Percentiles rank a stretch among this genome's conserved stretches.
Conservation (phyloP, 176 grass and related monocot genomes). For the Bolboschoenus planiculmis region DNA sequence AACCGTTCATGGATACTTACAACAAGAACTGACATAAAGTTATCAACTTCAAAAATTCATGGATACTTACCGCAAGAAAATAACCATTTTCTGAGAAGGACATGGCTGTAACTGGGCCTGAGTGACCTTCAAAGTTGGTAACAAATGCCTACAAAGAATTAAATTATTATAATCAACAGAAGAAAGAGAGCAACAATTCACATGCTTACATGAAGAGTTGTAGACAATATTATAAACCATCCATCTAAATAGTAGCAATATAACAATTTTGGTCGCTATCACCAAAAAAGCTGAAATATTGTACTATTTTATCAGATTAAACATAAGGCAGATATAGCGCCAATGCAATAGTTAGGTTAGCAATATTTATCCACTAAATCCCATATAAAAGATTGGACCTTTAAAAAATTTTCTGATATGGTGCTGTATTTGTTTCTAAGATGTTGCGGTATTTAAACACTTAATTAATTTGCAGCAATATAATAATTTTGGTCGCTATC, state of each 20-base stretch:
- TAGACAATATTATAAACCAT: background rate
- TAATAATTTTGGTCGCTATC: background rate
- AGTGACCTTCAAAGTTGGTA: constrained; percentile 86
- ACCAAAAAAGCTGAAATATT: background rate
- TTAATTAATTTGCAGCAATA: background rate
- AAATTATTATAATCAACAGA: constrained; percentile 26
- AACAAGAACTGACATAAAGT: background rate
- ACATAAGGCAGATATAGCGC: background rate
- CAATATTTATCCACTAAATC: background rate
- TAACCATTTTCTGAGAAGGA: constrained; percentile 99
- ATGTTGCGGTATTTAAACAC: background rate
- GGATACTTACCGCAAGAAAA: constrained; percentile 82
- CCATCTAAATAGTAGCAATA: background rate
- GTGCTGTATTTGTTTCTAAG: background rate
- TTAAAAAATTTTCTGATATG: background rate
- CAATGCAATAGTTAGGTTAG: background rate
- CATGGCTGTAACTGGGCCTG: constrained; percentile 83
- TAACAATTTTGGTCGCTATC: background rate
- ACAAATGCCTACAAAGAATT: constrained; percentile 63
- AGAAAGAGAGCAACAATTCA: constrained; percentile 11
- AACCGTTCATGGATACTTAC: background rate
- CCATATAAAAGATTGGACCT: background rate
- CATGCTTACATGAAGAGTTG: background rate
- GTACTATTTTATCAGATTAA: background rate
- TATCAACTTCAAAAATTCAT: constrained; percentile 7